Base-by-base conservation (phyloP, 2,329 filamentous ascomycete species). In the Penicillium nordicum region DNA sequence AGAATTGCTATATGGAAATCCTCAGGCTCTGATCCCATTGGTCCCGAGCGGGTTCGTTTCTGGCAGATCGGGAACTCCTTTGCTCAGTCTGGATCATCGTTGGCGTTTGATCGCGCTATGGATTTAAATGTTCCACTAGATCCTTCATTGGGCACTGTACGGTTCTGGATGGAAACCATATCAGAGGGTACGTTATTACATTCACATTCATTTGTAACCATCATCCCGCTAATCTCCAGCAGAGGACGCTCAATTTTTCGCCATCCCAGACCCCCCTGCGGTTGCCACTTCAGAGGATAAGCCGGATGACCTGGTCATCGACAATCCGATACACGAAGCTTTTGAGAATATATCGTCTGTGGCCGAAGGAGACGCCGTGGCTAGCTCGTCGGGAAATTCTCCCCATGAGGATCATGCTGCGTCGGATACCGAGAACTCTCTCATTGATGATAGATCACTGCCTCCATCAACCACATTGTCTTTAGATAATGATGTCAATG, bases 151-250 rank as follows among this genome's bases (percentile, higher is more conserved):
- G 63, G 64, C 10, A 63, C 62, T 14, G 61, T 71, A 36, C 70
- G 73, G 30, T 72, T 76, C 44, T 76, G 74, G 74, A 68, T 74
- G 63, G 69, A 76, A 44, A 55, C 71, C 4, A 66, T 76, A 5
- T 73, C 74, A 1, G 72, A 73, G 50, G 69, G 72, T 69, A 55
- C 58, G 67, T 62, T 4, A 16, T 21, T 29, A 8, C 34, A 14
- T 12, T 36, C 4, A 10, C 29, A 36, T n/a, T 29, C 18, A 1
- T 10, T 23, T 14, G 6, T 34, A 34, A 25, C 1, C 2, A 41
- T 37, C 3, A 37, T n/a, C 29, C 53, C 42, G 38, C 63, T 63
- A 53, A 62, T 36, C 9, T 42, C 2, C 21, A 27, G 25, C 29
- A 72, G 70, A 62, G 29, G 72, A 74, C 55, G 69, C 72, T 46